Conservation (phyloP, 495 filamentous ascomycete genomes). For the Xylaria scruposa region DNA sequence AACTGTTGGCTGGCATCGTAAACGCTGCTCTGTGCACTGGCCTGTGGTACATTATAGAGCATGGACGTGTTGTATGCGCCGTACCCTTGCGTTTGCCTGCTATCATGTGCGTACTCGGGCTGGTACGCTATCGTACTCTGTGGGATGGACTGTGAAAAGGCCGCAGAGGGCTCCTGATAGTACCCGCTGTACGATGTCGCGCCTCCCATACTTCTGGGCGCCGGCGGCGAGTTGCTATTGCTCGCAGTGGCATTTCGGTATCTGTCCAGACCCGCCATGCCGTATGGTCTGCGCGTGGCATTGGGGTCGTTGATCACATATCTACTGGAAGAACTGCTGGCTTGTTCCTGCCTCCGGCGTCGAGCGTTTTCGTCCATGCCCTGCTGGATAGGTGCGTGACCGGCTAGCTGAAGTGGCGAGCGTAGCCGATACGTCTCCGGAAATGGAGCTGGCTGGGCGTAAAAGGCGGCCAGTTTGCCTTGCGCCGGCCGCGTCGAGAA, state of each 20-base stretch:
- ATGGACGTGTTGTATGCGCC: constrained; percentile 62
- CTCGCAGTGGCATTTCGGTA: constrained; percentile 50
- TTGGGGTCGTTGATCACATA: constrained; percentile 52
- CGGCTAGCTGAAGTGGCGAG: constrained; percentile 52
- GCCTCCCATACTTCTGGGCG: constrained; percentile 49
- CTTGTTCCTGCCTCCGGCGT: constrained; percentile 73
- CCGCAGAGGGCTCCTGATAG: constrained; percentile 59
- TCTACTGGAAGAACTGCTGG: constrained; percentile 52
- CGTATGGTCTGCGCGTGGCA: constrained; percentile 50
- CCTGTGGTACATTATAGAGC: constrained; percentile 81
- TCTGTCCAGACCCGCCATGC: constrained; percentile 46
- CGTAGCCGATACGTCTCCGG: constrained; percentile 62
- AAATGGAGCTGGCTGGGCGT: constrained; percentile 64
- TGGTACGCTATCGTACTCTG: constrained; percentile 60
- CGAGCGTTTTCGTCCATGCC: constrained; percentile 75
- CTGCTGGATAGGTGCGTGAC: constrained; percentile 53
- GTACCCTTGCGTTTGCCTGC: constrained; percentile 55
- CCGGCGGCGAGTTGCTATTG: constrained; percentile 51
- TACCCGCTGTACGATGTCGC: constrained; percentile 62
- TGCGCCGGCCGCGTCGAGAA: constrained; percentile 37
- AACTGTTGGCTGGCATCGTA: constrained; percentile 86
- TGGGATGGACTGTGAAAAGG: constrained; percentile 57
- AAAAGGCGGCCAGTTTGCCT: constrained; percentile 65
- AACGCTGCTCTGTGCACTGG: constrained; percentile 66
- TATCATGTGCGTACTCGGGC: constrained; percentile 60